A percentile compares a stretch with the other conserved stretches of the same genome.
These are phyloP conservation scores for Chamaecrista fasciculata DNA, from an alignment of 306 rosid species.

Conservation along the genomic window DNA sequence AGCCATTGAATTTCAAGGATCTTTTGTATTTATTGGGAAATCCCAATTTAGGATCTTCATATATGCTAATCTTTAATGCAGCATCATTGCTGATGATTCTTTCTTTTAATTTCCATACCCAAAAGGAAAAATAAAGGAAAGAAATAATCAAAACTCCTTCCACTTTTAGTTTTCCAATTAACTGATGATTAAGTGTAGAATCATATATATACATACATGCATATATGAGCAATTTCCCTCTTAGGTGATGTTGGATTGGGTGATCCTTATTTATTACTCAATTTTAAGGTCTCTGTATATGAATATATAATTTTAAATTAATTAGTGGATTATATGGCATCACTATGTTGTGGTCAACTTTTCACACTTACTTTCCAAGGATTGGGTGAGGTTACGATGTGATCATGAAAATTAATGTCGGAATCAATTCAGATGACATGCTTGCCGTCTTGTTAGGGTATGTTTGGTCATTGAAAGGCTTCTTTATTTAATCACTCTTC, in stretches of 20 bases:
- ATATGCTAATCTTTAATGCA: not conserved
- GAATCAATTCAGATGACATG: not conserved
- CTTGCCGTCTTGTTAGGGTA: not conserved
- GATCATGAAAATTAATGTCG: not conserved
- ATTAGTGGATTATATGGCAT: not conserved
- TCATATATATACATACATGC: not conserved
- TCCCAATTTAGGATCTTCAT: not conserved
- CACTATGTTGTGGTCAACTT: not conserved
- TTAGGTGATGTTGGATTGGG: not conserved
- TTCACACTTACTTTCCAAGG: not conserved
- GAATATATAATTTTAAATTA: not conserved
- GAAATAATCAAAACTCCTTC: no score
- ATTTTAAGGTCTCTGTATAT: not conserved
- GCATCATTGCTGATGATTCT: not conserved
- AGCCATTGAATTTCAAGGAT: not conserved
- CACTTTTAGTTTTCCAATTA: not conserved
- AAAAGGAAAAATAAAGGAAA: no score
- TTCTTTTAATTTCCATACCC: not conserved
- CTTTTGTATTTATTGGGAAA: not conserved
- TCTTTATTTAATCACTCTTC: no score
- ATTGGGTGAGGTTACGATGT: not conserved
- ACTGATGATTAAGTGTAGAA: not conserved
- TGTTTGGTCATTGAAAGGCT: no score
- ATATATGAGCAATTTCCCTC: not conserved
- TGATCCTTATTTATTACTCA: not conserved